Evolutionary conservation across 2,329 filamentous ascomycete genomes (phyloP).

Genomic region (Dothideomycetes sp.): DNA sequence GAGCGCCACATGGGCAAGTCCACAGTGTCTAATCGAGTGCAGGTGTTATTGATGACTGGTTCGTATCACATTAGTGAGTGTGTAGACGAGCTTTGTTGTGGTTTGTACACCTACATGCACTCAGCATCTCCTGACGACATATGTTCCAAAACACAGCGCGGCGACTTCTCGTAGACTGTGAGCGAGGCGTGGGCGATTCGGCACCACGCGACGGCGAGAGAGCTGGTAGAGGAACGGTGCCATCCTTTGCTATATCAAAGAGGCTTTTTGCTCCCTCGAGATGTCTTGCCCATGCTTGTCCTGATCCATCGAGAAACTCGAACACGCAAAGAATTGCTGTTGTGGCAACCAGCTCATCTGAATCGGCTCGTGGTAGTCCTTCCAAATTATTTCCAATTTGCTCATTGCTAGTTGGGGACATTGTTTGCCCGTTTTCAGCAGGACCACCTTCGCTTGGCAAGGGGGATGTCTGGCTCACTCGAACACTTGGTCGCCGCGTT

Average conservation of each 20-base stretch:
- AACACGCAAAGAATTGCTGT: slow-evolving; percentile 60
- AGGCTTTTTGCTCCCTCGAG: slow-evolving; percentile 57
- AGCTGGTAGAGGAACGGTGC: slow-evolving; percentile 16
- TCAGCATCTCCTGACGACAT: slow-evolving; percentile 55
- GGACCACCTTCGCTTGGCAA: too few species aligned
- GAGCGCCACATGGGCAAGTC: slow-evolving; percentile 56
- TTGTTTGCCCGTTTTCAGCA: too few species aligned
- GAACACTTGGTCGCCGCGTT: slow-evolving; percentile 10
- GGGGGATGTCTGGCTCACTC: not conserved
- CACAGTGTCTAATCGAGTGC: slow-evolving; percentile 52
- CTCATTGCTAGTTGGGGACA: slow-evolving; percentile 25
- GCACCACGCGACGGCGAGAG: not conserved
- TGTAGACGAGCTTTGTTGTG: slow-evolving; percentile 17
- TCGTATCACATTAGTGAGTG: not conserved
- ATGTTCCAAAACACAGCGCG: slow-evolving; percentile 60
- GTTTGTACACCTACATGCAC: slow-evolving; percentile 42
- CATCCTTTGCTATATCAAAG: slow-evolving; percentile 46
- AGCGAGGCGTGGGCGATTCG: not conserved
- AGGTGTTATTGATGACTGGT: slow-evolving; percentile 49
- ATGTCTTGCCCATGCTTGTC: slow-evolving; percentile 54
- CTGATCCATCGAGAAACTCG: slow-evolving; percentile 57
- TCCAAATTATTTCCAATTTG: not conserved
- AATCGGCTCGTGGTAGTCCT: slow-evolving; percentile 34
- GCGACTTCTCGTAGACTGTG: slow-evolving; percentile 39
- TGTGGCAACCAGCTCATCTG: slow-evolving; percentile 55